Evolutionary conservation across 1,284 basidiomycete species (phyloP), one percentile per base, ranked within the genome.

Genomic region (Sphagnurus paluster): DNA sequence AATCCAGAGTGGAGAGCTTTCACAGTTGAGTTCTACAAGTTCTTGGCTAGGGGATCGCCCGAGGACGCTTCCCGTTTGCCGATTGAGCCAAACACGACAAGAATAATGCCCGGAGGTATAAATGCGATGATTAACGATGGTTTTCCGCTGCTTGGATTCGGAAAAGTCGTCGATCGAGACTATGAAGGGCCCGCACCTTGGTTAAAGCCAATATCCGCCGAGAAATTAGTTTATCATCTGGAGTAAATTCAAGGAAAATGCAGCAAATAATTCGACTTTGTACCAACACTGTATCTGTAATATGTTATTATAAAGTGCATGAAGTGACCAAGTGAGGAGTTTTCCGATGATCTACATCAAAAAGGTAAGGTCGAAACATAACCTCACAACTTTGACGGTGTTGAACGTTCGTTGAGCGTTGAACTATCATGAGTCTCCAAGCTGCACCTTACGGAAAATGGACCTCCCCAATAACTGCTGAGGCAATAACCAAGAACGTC

Each of bases 361-460:
- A n/a, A n/a, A n/a, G n/a, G n/a, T n/a, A n/a, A n/a, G n/a, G n/a
- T n/a, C n/a, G n/a, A n/a, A n/a, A n/a, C n/a, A n/a, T n/a, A n/a
- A n/a, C n/a, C n/a, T n/a, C n/a, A n/a, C n/a, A n/a, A n/a, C n/a
- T n/a, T n/a, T n/a, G n/a, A n/a, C n/a, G n/a, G n/a, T n/a, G n/a
- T n/a, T n/a, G n/a, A n/a, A n/a, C n/a, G n/a, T n/a, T n/a, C n/a
- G n/a, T n/a, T n/a, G n/a, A n/a, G n/a, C 25, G 7, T 19, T 36
- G 5, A 39, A 13, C 13, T 16, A 39, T 5, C 24, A 53, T 50
- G 52, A 36, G 11, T 19, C 26, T 29, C 19, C 38, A 49, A 36
- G 29, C 24, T 21, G 76, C 78, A 10, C 77, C 81, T 0, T 84
- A 73, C 57, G 82, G 82, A 20, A 76, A 72, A 35, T 84, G 85